Conservation (phyloP, 2,329 filamentous ascomycete species). For the Microdochium nivale region DNA sequence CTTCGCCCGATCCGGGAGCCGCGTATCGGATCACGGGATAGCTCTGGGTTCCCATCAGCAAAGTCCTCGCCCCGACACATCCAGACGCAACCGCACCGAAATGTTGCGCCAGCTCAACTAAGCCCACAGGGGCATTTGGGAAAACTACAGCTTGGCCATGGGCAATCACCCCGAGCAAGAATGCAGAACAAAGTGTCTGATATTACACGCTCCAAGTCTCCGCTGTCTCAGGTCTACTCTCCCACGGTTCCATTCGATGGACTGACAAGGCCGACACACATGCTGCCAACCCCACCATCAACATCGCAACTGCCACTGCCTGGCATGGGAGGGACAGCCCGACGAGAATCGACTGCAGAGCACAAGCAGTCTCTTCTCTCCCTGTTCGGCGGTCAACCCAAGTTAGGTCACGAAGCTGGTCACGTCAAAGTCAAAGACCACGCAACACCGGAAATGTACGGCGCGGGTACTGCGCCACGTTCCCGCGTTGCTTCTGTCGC, state of each 20-base stretch:
- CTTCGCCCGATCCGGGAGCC: not conserved
- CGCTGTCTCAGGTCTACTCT: not conserved
- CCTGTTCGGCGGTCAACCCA: not conserved
- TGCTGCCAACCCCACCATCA: not conserved
- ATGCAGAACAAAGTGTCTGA: not conserved
- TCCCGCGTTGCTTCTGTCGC: not conserved
- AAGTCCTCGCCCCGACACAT: not conserved
- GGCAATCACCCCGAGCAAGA: not conserved
- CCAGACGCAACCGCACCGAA: not conserved
- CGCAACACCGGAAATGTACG: conserved; percentile 3
- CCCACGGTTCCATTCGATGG: not conserved
- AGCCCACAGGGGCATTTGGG: not conserved
- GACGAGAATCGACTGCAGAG: not conserved
- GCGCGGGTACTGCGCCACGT: not conserved
- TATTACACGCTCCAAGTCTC: not conserved
- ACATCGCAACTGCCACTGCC: not conserved
- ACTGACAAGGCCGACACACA: not conserved
- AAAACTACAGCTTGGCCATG: not conserved
- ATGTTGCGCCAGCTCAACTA: not conserved
- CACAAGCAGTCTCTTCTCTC: conserved; percentile 12
- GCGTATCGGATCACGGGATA: not conserved
- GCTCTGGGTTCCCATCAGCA: not conserved
- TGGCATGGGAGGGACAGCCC: not conserved
- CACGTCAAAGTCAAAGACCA: conserved; percentile 4
- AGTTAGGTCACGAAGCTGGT: not conserved